Evolutionary conservation across 139 green algal species (phyloP), one percentile per base, ranked within the genome.

Genomic region (Tetradesmus lagerheimii): DNA sequence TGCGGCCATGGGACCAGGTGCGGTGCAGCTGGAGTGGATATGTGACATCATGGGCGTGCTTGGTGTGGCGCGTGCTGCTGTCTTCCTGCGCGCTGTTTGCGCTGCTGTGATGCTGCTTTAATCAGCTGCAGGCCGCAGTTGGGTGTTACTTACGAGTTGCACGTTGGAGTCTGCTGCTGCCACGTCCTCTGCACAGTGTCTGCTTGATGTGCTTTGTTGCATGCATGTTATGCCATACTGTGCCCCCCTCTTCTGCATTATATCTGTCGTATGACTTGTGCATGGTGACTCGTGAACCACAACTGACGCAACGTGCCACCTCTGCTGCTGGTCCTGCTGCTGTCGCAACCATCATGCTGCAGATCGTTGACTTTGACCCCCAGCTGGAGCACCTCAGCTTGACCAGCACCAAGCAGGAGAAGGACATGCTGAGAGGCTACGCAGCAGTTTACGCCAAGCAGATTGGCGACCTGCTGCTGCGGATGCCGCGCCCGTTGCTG

Each of bases 401-500:
- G 8, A 85, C 85, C 29, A 45, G 76, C 79, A 87, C 66, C n/a
- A 23, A 82, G 11, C 66, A 93, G 76, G 94, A 97, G 41, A 92
- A 91, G 37, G 79, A 91, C 27, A 87, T 90, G 80, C 86, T 95
- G 57, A 91, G 95, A 89, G 80, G 83, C 35, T 97, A 97, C 82
- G 97, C 95, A 14, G 35, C 91, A 0, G 39, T 95, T 34, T 97
- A 98, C 86, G 93, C 93, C 0, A 62, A 66, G 2, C 93, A 98
- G 86, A 98, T 99, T 77, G 92, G 74, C 5, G 83, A 89, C 14
- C 95, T 99, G 92, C 95, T 99, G 83, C 38, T 90, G n/a, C 91
- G 90, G 53, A 94, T 99, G 77, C 97, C 97, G 2, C 94, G 95
- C 9, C 93, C 90, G 39, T 89, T 99, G 91, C 95, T 99, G 90